A percentile compares a stretch with the other conserved stretches of the same genome.
Evolutionary conservation across 1,284 basidiomycete species (phyloP).

Genomic region (Takashimella tepidaria): DNA sequence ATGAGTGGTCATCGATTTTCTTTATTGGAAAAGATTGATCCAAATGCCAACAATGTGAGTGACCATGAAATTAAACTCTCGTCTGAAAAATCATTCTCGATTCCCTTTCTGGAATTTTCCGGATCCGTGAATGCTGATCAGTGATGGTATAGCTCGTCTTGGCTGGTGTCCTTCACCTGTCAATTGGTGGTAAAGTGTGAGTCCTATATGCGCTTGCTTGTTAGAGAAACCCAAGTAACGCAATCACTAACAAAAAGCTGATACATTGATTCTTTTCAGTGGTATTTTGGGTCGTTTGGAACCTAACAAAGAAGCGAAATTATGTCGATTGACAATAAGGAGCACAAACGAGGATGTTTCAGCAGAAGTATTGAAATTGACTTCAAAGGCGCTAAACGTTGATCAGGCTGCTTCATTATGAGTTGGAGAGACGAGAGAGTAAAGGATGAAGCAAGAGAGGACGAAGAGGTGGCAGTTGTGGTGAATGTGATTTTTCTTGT

Average conservation of each 20-base stretch:
- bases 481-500: too few relatives aligned
- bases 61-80: too few relatives aligned
- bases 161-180: constrained; percentile 88
- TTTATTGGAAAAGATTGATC: constrained; percentile 72
- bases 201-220: constrained; percentile 13
- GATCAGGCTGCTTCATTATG: constrained; percentile 32
- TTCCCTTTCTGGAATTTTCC: too few relatives aligned
- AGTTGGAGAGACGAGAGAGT: too few relatives aligned
- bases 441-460: too few relatives aligned
- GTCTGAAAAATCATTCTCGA: too few relatives aligned
- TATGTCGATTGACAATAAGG: constrained; percentile 88
- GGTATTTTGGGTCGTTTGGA: constrained; percentile 90
- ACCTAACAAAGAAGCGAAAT: constrained; percentile 89
- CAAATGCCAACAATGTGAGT: constrained; percentile 60
- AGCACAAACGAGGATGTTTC: constrained; percentile 94
- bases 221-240: constrained; percentile 1
- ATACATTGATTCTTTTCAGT: constrained; percentile 12
- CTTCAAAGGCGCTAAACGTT: constrained; percentile 40
- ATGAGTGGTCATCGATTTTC: constrained; percentile 71
- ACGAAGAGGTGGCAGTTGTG: too few relatives aligned
- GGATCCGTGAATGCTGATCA: too few relatives aligned
- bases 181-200: constrained; percentile 74
- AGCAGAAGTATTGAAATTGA: constrained; percentile 61
- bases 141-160: constrained; percentile 68
- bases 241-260: background rate